A percentile compares a stretch with the other conserved stretches of the same genome.
Evolutionary conservation across 441 rosid species (phyloP).

Genomic region (Euphorbia schlechtendalii): DNA sequence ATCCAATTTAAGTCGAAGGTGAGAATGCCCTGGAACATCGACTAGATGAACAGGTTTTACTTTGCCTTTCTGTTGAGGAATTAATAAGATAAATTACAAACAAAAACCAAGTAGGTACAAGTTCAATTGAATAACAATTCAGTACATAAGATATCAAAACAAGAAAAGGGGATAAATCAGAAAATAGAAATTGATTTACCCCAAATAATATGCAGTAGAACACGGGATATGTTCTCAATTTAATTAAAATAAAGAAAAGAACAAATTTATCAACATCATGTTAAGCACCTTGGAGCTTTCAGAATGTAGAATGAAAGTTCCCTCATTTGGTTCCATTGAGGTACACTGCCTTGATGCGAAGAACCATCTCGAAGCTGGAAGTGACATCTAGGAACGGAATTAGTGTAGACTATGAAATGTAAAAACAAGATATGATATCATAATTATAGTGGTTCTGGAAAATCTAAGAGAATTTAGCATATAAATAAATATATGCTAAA

Average conservation of each 20-base stretch:
- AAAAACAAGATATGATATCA: no score
- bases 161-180: neutral
- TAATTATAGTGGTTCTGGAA: neutral
- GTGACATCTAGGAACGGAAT: conserved; percentile 3
- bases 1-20: conserved; percentile 70
- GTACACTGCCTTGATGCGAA: conserved; percentile 70
- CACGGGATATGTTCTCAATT: neutral
- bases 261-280: conserved; percentile 14
- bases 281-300: conserved; percentile 53
- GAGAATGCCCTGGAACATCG: conserved; percentile 94
- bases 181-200: neutral
- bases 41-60: conserved; percentile 68
- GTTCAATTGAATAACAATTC: neutral
- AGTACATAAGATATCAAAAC: neutral
- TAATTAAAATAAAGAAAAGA: neutral
- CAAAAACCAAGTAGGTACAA: neutral
- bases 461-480: neutral
- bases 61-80: conserved; percentile 50
- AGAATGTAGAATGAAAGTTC: conserved; percentile 55
- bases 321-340: conserved; percentile 90
- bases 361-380: conserved; percentile 84
- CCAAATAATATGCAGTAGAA: neutral
- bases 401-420: conserved; percentile 4
- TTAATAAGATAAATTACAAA: neutral
- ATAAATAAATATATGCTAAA: neutral